Evolutionary conservation across 2,329 filamentous ascomycete genomes (phyloP).

Genomic region (Hypoxylon sp.): DNA sequence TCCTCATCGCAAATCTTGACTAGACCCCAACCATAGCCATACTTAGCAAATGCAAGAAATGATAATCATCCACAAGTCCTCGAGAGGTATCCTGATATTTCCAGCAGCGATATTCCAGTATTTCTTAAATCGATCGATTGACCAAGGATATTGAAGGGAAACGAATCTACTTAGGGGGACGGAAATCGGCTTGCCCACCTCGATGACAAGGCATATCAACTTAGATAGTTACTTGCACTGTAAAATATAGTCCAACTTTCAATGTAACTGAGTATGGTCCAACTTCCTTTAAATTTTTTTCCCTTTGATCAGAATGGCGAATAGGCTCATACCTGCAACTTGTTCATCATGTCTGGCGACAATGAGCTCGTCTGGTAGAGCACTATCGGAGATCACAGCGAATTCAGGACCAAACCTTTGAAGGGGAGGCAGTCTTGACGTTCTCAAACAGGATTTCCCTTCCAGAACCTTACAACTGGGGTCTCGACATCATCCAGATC

Average conservation of each 20-base stretch:
- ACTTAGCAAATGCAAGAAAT: neutral
- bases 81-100: neutral
- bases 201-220: neutral
- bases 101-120: neutral
- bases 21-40: no score
- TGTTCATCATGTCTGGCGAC: slow-evolving; percentile 44
- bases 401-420: slow-evolving; percentile 47
- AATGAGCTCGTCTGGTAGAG: slow-evolving; percentile 50
- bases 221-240: neutral
- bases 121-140: no score
- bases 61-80: slow-evolving; percentile 1
- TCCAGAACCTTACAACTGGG: slow-evolving; percentile 46
- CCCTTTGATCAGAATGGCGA: slow-evolving; percentile 44
- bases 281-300: slow-evolving; percentile 40
- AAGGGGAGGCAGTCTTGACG: slow-evolving; percentile 50
- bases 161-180: neutral
- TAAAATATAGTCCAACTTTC: slow-evolving; percentile 24
- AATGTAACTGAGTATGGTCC: slow-evolving; percentile 39
- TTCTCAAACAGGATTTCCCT: slow-evolving; percentile 47
- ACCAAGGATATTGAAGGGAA: neutral
- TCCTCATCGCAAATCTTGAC: neutral
- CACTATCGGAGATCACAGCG: slow-evolving; percentile 42
- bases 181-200: neutral
- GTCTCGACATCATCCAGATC: slow-evolving; percentile 50
- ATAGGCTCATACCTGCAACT: slow-evolving; percentile 39